Base-by-base conservation (phyloP, 73 alveolate species). In the Paramecium sonneborni region DNA sequence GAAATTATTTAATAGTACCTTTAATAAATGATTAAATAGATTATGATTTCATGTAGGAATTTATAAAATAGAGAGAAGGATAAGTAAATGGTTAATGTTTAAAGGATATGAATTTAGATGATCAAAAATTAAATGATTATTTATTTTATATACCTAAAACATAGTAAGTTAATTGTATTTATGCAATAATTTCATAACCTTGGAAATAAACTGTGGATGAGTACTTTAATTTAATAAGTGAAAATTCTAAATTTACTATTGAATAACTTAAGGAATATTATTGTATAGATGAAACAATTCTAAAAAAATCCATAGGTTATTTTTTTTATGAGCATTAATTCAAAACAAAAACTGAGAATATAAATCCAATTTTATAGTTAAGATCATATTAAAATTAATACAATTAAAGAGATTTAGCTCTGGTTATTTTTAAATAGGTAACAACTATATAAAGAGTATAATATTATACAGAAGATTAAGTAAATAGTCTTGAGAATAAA, bases 1-100 rank as follows among this genome's bases (percentile, higher is more conserved):
- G 90, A 79, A 79, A 79, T 43, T 79, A 79, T 41, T 26, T 79
- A 23, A 37, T 79, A 6, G 90, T 79, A 39, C 90, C 90, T 21
- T 5, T 79, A 24, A 24, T 10, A 11, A 44, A 44, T 20, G 72
- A 46, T 14, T 20, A 38, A 43, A 79, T 79, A 23, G 74, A 79
- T 79, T 79, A 30, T 24, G 76, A 79, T 14, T 39, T 43, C 15
- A 79, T 79, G 34, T 24, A 79, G 32, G 37, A 23, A 14, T 79
- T 43, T 74, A 57, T 79, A 14, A 46, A 26, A 24, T 23, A 72
- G 12, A 8, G 57, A 34, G 86, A 35, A 14, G 44, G 86, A 34
- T 28, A 2, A 72, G 34, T 52, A 1, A 72, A 21, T 21, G 86
- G 44, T 15, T 11, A 18, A 11, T 74, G 67, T 39, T 74, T 39